Base-by-base conservation (phyloP, 345 rosid species). In the Theobroma cacao region DNA sequence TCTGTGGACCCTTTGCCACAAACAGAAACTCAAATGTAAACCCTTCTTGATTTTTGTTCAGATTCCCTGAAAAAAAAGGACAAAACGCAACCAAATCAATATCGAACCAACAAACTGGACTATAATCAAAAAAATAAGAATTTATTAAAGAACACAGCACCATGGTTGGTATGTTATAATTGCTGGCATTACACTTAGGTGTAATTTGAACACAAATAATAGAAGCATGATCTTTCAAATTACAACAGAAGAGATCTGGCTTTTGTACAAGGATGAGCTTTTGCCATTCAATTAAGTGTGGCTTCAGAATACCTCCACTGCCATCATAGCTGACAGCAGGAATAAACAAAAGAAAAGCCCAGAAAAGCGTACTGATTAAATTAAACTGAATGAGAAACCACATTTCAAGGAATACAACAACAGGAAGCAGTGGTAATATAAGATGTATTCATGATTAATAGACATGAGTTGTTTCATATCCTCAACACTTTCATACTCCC, bases 21-120 rank as follows among this genome's bases (percentile, higher is more conserved):
- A 80, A 4, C 71, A 65, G 73, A 80, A 82, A 75, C 52, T 66
- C 50, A 12, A 81, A 82, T 11, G 75, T 6, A 78, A 65, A 26
- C 3, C 79, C 80, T 53, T 73, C 74, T 59, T 36, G 33, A 58
- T 14, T 74, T 38, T 75, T 62, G 53, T 75, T 80, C 58, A 77
- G 62, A 65, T 82, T 64, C 56, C 82, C 83, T 79, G 79, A n/a
- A 76, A 72, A 12, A 52, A 59, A 41, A 47, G 56, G 66, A 11
- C 6, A 65, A 41, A 40, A 33, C 33, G 48, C 3, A 43, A 33
- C 6, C 20, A 10, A 43, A 53, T 2, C 38, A 34, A 71, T 17
- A 53, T 7, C 22, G 3, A 7, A 45, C 2, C 8, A 7, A 26
- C 22, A 17, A 17, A 64, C 10, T 8, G 2, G 17, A 62, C 38